Evolutionary conservation across 1,139 yeast species (phyloP), one percentile per base, ranked within the genome.

Genomic region (Blastobotrys apis): DNA sequence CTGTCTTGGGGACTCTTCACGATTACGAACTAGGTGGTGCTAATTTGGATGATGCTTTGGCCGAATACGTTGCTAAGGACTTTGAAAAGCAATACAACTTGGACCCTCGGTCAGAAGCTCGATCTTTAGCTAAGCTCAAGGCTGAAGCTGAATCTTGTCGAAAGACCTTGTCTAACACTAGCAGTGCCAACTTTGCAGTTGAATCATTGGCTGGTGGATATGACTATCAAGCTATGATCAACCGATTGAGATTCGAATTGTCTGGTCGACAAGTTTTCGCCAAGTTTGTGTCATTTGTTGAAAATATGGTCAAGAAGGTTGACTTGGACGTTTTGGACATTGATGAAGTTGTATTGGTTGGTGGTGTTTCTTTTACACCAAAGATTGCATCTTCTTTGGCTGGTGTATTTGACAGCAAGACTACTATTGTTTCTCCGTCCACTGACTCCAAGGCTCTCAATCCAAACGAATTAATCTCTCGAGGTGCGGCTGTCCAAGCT

Each of bases 401-500:
- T 51, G 73, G 75, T 52, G 63, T 87, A 46, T 90, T 92, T 79
- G 67, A 61, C 48, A 90, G 94, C 51, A 65, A 82, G 47, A 86
- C 95, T 47, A 74, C 68, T 44, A 76, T 90, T 47, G 74, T 81
- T 52, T 81, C 97, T 21, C 95, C 97, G 55, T 72, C 85, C 23
- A 62, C 77, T 49, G 88, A 83, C 64, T 56, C 84, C 53, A 84
- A 84, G 67, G 88, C 95, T 46, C 63, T 83, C 50, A 80, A 84
- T 72, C 97, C 99, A 51, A 80, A 86, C 59, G 98, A 94, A 71
- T 75, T 88, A 61, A 74, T 84, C 54, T 82, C 95, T 54, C 84
- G 95, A 64, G 99, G 99, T 70, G 95, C 96, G 51, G 97, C 98
- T 49, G 77, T 92, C 64, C 98, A 94, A 74, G 98, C 97, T 42